Evolutionary conservation across 345 rosid species (phyloP), one percentile per base, ranked within the genome.

Genomic region (Mangifera indica): DNA sequence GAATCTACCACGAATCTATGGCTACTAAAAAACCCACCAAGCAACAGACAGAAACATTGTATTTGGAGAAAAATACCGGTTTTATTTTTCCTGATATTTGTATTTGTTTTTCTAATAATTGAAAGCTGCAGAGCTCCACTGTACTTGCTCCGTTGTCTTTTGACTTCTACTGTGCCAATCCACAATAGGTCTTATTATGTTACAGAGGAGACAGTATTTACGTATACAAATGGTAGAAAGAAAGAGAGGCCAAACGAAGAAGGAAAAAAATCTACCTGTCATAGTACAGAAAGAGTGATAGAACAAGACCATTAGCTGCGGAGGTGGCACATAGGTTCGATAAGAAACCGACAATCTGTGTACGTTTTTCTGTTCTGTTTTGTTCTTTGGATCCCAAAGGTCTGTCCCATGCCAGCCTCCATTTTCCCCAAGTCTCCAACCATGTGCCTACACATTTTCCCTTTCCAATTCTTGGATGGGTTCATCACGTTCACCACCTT

Each of bases 111-210:
- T 6, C 42, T 7, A 37, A 68, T 68, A 56, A 69, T 69, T 40
- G 40, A 69, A 69, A 55, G 63, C 4, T 68, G 52, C 29, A 21
- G 21, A 66, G 58, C 46, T 49, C 18, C 18, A 2, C 63, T 56
- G 54, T 56, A 22, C 63, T 56, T 22, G 72, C 53, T 69, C 21
- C 7, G 53, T 5, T 69, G 54, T 22, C 24, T 3, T 42, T 56
- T 56, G 70, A 29, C 70, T 51, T 37, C 24, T 18, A 32, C 26
- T 46, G 25, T 65, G 14, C 21, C 26, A 65, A 48, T 46, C 37
- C 21, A 26, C 69, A 22, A 2, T 8, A 24, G 14, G 20, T 26
- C 40, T 25, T 49, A 13, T 65, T 10, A n/a, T 40, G 0, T 20
- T 49, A 15, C 18, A 1, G 4, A 34, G 40, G 4, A 34, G 40